Evolutionary conservation across 2,329 filamentous ascomycete genomes (phyloP), one percentile per base, ranked within the genome.

Genomic region (Diplodia intermedia): DNA sequence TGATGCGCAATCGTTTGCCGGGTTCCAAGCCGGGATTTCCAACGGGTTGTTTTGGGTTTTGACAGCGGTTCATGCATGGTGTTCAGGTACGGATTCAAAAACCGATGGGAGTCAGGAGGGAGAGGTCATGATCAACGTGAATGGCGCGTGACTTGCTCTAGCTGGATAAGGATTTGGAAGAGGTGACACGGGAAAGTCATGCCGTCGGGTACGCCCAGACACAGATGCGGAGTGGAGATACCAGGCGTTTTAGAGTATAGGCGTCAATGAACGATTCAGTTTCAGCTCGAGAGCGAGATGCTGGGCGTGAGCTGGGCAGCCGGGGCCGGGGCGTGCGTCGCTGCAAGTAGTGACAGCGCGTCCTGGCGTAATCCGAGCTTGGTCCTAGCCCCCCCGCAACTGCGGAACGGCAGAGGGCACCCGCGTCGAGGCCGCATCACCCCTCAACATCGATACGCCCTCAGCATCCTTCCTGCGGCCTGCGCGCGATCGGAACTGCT

Each of bases 81-180:
- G 53, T 67, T 67, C 23, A 26, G 65, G 54, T 29, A 57, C 43
- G 54, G 65, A 29, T 50, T 60, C 54, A 57, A 67, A 66, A 60
- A 67, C 43, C 15, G 54, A 23, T 20, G 29, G 65, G 65, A 60
- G 65, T 67, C 55, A 52, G 65, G 43, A 60, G 53, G 65, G 23
- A 67, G 40, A 18, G 54, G 65, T 50, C 40, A 67, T 60, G 65
- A 57, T 26, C 54, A 40, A 15, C 47, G 55, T 33, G 57, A 12
- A 67, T 57, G 33, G 65, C 65, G 65, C 65, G 65, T 67, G 65
- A 67, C 65, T 67, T 38, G 36, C 36, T 67, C 53, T 38, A 55
- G 65, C 65, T 67, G 65, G 65, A 57, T 63, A 40, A 33, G 60
- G 60, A 50, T 63, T 63, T 52, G 60, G 60, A 63, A 63, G 57